Percentiles rank a stretch among this genome's conserved stretches.
phyloP scores from a whole-genome alignment of 306 rosid genomes.

The Ochetophila trinervis region DNA sequence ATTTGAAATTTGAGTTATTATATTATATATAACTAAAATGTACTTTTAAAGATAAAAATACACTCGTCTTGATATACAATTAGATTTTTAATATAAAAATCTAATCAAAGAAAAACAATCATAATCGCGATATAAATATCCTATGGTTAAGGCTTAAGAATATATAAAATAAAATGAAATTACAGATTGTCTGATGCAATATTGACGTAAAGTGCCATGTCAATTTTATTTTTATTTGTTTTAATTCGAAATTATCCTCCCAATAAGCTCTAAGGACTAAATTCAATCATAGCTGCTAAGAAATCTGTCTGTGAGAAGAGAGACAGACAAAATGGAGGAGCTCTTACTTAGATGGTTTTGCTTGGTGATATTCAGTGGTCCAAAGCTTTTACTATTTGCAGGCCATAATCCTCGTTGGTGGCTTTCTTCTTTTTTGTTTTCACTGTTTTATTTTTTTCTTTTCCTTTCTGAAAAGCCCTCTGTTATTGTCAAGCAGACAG shows the following conservation, averaged over 20 bases:
- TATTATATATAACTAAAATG: too few species aligned
- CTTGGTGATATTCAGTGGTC: neutral
- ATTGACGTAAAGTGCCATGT: slow-evolving; percentile 7
- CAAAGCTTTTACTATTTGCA: slow-evolving; percentile 11
- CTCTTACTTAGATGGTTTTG: slow-evolving; percentile 37
- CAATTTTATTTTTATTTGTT: neutral
- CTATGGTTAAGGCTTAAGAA: too few species aligned
- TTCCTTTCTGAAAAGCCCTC: neutral
- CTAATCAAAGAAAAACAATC: too few species aligned
- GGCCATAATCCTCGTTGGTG: slow-evolving; percentile 5
- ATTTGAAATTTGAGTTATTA: too few species aligned
- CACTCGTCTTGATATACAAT: too few species aligned
- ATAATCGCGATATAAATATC: too few species aligned
- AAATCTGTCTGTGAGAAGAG: slow-evolving; percentile 26
- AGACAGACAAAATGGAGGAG: slow-evolving; percentile 27
- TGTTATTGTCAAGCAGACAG: neutral
- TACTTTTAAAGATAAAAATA: too few species aligned
- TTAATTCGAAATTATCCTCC: slow-evolving; percentile 8
- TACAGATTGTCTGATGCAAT: neutral
- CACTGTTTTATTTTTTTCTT: slow-evolving; percentile 1
- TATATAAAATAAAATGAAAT: too few species aligned
- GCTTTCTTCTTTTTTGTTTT: slow-evolving; percentile 8
- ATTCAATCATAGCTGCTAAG: slow-evolving; percentile 23
- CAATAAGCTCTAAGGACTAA: neutral
- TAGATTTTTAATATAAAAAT: too few species aligned